A percentile compares a stretch with the other conserved stretches of the same genome.
Conservation (phyloP, 352 stramenopile genomes). For the Pythium aristosporum region DNA sequence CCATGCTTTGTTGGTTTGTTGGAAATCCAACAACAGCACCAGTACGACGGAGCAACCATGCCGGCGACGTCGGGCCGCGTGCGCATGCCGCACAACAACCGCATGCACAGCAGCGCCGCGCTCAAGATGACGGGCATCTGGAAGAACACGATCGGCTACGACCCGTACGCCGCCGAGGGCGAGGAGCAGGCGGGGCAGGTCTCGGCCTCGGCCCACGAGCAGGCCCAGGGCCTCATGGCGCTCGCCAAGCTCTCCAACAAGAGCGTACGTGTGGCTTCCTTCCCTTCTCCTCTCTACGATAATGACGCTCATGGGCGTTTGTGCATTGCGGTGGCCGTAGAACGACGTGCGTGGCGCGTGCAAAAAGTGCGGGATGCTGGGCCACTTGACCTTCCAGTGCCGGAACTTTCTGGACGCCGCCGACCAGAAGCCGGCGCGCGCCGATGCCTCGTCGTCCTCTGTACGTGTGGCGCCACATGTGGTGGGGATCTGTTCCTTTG, state of each 20-base stretch:
- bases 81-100: constrained; percentile 97
- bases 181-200: constrained; percentile 60
- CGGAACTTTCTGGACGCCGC: constrained; percentile 58
- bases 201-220: constrained; percentile 78
- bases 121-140: constrained; percentile 97
- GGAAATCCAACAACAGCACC: not conserved
- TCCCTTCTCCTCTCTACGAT: not conserved
- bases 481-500: not conserved
- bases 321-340: constrained; percentile 24
- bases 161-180: constrained; percentile 87
- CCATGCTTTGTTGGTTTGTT: not conserved
- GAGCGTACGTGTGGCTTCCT: constrained; percentile 44
- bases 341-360: constrained; percentile 76
- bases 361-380: constrained; percentile 91
- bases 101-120: constrained; percentile 91
- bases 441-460: constrained; percentile 14
- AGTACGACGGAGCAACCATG: constrained; percentile 43
- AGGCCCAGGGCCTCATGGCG: constrained; percentile 92
- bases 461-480: constrained; percentile 5
- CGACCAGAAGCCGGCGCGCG: constrained; percentile 31
- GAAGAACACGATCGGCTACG: constrained; percentile 96
- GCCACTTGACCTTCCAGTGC: constrained; percentile 92
- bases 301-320: not conserved
- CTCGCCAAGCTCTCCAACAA: constrained; percentile 95
- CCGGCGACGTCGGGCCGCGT: constrained; percentile 84